Conservation (phyloP, 73 alveolate genomes). For the Effrenium voratum region DNA sequence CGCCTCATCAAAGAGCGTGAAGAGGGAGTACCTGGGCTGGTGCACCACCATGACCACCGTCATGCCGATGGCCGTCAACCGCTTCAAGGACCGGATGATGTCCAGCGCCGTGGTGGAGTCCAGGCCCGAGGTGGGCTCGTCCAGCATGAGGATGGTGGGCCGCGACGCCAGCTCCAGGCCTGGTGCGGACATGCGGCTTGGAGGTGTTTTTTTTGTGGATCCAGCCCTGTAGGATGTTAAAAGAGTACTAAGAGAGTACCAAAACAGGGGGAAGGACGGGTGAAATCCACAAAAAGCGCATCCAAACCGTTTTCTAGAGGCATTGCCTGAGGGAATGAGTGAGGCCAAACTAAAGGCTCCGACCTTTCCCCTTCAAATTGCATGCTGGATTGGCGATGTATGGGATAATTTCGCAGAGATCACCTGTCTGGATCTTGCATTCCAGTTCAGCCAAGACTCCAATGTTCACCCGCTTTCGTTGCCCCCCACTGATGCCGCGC, state of each 20-base stretch:
- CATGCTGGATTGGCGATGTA: no score
- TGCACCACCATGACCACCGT: conserved; percentile 84
- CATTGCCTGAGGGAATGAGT: no score
- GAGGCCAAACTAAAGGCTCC: no score
- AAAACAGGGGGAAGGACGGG: no score
- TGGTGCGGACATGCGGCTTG: neutral
- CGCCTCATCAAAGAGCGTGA: conserved; percentile 84
- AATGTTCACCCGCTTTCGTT: conserved; percentile 73
- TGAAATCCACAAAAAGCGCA: no score
- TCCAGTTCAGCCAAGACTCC: conserved; percentile 65
- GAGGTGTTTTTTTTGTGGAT: no score
- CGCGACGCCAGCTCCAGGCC: conserved; percentile 81
- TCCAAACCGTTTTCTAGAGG: no score
- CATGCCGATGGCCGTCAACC: conserved; percentile 70
- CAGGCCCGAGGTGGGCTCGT: conserved; percentile 81
- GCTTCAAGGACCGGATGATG: conserved; percentile 86
- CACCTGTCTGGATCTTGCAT: no score
- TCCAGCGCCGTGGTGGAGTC: conserved; percentile 85
- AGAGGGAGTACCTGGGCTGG: conserved; percentile 77
- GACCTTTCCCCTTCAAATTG: no score
- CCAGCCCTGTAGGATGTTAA: no score
- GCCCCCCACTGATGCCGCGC: conserved; percentile 91
- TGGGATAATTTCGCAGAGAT: no score
- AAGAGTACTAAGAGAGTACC: no score
- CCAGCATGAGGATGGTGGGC: conserved; percentile 78